phyloP scores from a whole-genome alignment of 148 eudicot genomes.

The Pharnaceum exiguum region DNA sequence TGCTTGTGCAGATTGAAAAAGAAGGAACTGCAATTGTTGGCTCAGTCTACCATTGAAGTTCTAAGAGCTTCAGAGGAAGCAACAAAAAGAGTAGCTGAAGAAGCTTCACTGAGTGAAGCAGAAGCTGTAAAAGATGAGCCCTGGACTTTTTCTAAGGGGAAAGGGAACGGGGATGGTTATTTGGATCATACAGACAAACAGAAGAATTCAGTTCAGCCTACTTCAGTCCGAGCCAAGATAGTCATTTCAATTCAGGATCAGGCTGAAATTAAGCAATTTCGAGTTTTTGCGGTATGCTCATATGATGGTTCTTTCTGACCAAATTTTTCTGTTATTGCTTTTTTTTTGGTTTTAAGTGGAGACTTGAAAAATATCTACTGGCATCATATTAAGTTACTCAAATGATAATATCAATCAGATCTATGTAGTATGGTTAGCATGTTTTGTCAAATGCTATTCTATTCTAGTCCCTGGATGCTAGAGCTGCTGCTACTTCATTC shows the following conservation, averaged over 20 bases:
- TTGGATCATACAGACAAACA: too few species aligned
- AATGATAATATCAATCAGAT: too few species aligned
- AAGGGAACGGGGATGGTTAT: slow-evolving; percentile 28
- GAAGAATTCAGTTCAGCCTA: too few species aligned
- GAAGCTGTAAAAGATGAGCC: slow-evolving; percentile 44
- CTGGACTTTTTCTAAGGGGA: slow-evolving; percentile 17
- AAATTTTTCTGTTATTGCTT: not conserved
- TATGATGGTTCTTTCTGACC: not conserved
- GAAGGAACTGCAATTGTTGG: slow-evolving; percentile 59
- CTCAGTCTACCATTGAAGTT: slow-evolving; percentile 49
- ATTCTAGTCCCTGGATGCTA: too few species aligned
- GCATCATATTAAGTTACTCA: too few species aligned
- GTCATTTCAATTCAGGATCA: slow-evolving; percentile 69
- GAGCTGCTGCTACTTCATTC: too few species aligned
- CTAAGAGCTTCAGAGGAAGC: slow-evolving; percentile 40
- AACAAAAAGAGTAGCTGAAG: slow-evolving; percentile 24
- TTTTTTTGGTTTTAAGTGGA: too few species aligned
- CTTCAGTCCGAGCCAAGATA: slow-evolving; percentile 50
- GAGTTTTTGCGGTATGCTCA: slow-evolving; percentile 47
- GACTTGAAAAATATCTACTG: too few species aligned
- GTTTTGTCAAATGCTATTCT: too few species aligned
- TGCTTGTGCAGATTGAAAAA: slow-evolving; percentile 45
- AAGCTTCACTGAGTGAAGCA: slow-evolving; percentile 30
- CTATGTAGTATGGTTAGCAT: too few species aligned
- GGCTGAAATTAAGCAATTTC: slow-evolving; percentile 51